Evolutionary conservation across 2,329 filamentous ascomycete species (phyloP), one percentile per base, ranked within the genome.

Genomic region (Zasmidium citrigriseum): DNA sequence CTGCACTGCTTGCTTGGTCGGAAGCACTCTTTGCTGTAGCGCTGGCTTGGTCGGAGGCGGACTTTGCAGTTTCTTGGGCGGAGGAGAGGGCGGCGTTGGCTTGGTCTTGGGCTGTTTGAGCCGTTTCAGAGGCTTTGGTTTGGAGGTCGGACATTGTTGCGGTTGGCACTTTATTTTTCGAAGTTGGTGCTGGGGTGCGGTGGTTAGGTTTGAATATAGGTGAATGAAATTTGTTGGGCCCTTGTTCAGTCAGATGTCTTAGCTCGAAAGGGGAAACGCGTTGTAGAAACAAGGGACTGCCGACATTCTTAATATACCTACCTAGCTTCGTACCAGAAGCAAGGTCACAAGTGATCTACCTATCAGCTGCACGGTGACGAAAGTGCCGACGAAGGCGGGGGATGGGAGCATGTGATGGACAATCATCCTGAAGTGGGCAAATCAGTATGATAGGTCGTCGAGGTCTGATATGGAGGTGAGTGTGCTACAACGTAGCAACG

Each of bases 121-220:
- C 49, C 4, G 49, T 41, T 9, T 38, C 25, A 24, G 44, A 34
- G 21, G 50, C 50, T 53, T 53, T 34, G 50, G 50, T 45, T 44
- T 20, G 16, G 12, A 53, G 50, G 34, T 53, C 44, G 18, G 34
- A 41, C 34, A 41, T 41, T 11, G 34, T 41, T 9, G 34, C 27
- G 27, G 27, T 29, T 7, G 27, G 14, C 14, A 14, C 14, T 9
- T 16, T 41, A 11, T 41, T 41, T 41, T 16, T 41, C 4, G 12
- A 16, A 16, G 4, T 41, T 9, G 14, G 34, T 11, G 34, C 18
- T 41, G 7, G 34, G 34, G 34, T 41, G 34, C 7, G 34, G 4
- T 41, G 34, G 14, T 9, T 11, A 41, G 12, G 4, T 11, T 7
- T n/a, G 34, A 41, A 9, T 7, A n/a, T 41, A 41, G 34, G 16